Conservation (phyloP, 164 flowering plant species). For the Annona squamosa region DNA sequence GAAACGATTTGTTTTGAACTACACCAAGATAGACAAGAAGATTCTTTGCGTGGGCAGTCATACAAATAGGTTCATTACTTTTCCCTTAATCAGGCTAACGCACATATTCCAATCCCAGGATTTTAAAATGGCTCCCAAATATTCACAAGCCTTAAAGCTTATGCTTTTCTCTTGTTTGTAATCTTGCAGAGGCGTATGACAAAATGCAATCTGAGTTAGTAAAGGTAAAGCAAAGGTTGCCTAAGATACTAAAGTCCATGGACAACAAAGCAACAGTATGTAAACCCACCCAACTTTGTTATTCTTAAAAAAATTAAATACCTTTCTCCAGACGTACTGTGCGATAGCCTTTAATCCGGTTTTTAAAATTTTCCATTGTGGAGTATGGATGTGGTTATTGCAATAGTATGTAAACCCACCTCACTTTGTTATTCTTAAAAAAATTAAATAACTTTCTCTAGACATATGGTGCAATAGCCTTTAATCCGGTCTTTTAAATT, state of each 20-base stretch:
- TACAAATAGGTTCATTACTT: no score
- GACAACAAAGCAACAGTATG: conserved; percentile 48
- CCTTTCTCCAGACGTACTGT: neutral
- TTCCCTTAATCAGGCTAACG: no score
- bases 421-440: neutral
- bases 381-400: no score
- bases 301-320: neutral
- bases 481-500: no score
- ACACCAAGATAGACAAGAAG: no score
- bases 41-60: no score
- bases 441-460: neutral
- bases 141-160: no score
- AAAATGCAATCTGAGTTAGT: conserved; percentile 65
- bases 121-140: no score
- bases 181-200: conserved; percentile 81
- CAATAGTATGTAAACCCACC: conserved; percentile 9
- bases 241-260: conserved; percentile 66
- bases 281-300: neutral
- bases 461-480: neutral
- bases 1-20: no score
- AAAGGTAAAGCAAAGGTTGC: conserved; percentile 51
- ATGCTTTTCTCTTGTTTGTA: no score
- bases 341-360: neutral
- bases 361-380: no score
- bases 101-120: no score